A percentile compares a stretch with the other conserved stretches of the same genome.
Conservation (phyloP, 2,329 filamentous ascomycete genomes). For the Pyrenophora graminea region DNA sequence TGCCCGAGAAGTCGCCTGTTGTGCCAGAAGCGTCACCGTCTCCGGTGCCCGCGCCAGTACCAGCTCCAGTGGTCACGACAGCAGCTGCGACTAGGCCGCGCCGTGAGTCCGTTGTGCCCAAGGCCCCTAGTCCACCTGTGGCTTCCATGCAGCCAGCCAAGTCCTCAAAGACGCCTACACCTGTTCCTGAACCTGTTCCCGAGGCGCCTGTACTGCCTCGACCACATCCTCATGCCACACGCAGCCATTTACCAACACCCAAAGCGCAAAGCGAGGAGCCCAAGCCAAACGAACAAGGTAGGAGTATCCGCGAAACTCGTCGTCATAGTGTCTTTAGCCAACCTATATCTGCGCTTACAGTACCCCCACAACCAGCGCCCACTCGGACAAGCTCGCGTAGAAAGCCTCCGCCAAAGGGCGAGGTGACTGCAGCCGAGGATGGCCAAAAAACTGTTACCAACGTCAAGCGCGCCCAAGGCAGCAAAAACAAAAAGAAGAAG, state of each 20-base stretch:
- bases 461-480: slow-evolving; percentile 64
- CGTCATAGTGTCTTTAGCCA: slow-evolving; percentile 53
- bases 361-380: slow-evolving; percentile 23
- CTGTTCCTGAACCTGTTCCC: slow-evolving; percentile 19
- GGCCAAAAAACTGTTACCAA: slow-evolving; percentile 69
- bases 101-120: slow-evolving; percentile 39
- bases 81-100: slow-evolving; percentile 43
- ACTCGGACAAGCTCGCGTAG: slow-evolving; percentile 56
- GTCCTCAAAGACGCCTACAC: slow-evolving; percentile 24
- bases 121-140: slow-evolving; percentile 30
- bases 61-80: slow-evolving; percentile 24
- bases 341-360: slow-evolving; percentile 26
- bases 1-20: slow-evolving; percentile 17
- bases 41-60: slow-evolving; percentile 2
- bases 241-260: slow-evolving; percentile 43
- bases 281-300: slow-evolving; percentile 44
- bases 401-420: slow-evolving; percentile 74
- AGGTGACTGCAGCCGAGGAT: slow-evolving; percentile 65
- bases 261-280: slow-evolving; percentile 57
- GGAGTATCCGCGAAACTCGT: slow-evolving; percentile 46
- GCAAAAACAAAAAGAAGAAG: slow-evolving; percentile 56
- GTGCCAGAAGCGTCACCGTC: slow-evolving; percentile 6
- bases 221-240: slow-evolving; percentile 46
- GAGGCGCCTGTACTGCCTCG: slow-evolving; percentile 18
- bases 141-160: slow-evolving; percentile 20